phyloP scores from a whole-genome alignment of 2,329 filamentous ascomycete genomes.

The Aspergillus cejpii region DNA sequence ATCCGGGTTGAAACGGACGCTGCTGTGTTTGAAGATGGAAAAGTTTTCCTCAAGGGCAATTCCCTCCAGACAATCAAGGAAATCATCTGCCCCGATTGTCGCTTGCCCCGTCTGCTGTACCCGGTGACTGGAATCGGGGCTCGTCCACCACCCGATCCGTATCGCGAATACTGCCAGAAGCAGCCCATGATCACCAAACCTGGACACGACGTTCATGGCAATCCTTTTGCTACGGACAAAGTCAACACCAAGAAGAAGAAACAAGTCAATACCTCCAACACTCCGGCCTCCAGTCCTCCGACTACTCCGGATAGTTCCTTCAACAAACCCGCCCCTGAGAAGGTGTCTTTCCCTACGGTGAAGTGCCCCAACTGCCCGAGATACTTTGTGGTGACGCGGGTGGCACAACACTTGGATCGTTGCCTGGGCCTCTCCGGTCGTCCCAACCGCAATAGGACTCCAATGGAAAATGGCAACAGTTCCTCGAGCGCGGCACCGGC shows the following conservation, averaged over 20 bases:
- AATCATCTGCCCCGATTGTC: conserved; percentile 55
- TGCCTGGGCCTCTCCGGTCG: conserved; percentile 54
- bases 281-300: conserved; percentile 32
- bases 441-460: conserved; percentile 42
- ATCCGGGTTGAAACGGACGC: conserved; percentile 45
- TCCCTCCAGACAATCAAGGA: conserved; percentile 54
- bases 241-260: conserved; percentile 45
- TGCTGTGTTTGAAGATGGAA: conserved; percentile 48
- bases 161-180: conserved; percentile 53
- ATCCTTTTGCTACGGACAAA: conserved; percentile 37
- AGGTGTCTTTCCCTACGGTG: conserved; percentile 37
- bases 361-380: conserved; percentile 56
- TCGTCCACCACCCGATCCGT: conserved; percentile 44
- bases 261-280: conserved; percentile 29
- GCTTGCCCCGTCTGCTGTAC: conserved; percentile 53
- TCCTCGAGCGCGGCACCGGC: conserved; percentile 29
- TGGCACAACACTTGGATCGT: conserved; percentile 56
- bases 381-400: conserved; percentile 54
- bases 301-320: conserved; percentile 30
- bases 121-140: conserved; percentile 49
- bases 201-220: conserved; percentile 58
- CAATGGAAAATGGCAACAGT: conserved; percentile 40
- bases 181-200: conserved; percentile 52
- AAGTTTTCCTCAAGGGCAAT: conserved; percentile 51
- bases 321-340: conserved; percentile 26